phyloP scores from a whole-genome alignment of 192 early-diverging fungal species.

The Jimgerdemannia lactiflua region DNA sequence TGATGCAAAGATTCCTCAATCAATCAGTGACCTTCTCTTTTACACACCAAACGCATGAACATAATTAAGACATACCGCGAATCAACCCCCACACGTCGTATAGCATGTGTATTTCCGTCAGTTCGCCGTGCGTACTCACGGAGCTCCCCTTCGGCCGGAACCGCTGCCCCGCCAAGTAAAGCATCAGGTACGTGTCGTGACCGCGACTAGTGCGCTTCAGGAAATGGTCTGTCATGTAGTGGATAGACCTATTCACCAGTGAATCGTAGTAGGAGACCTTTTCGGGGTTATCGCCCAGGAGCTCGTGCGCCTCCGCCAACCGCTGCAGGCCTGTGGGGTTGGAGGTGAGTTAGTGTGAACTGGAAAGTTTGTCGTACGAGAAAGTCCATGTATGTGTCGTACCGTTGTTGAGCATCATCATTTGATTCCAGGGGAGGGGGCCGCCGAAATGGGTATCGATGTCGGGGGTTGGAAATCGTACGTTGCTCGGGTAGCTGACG shows the following conservation, averaged over 20 bases:
- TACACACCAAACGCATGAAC: no score
- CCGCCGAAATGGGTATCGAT: background rate
- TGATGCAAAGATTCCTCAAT: background rate
- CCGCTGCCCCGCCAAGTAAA: background rate
- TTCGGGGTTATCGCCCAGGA: background rate
- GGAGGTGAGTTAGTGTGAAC: background rate
- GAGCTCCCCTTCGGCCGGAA: background rate
- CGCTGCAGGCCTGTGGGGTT: background rate
- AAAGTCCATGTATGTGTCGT: background rate
- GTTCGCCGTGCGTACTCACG: background rate
- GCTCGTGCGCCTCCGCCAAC: background rate
- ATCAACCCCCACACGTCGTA: background rate
- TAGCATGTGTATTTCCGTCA: background rate
- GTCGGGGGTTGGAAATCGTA: background rate
- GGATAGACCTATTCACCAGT: background rate
- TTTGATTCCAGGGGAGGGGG: background rate
- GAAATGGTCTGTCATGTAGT: background rate
- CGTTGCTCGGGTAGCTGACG: background rate
- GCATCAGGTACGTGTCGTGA: background rate
- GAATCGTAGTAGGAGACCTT: background rate
- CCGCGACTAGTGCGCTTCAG: background rate
- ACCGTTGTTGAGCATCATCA: background rate
- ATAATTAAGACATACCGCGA: background rate
- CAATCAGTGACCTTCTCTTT: no score
- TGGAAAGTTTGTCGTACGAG: background rate